A percentile compares a stretch with the other conserved stretches of the same genome.
These are phyloP conservation scores for Amanita jacksonii DNA, from an alignment of 768 basidiomycete genomes.

Conservation along the genomic window DNA sequence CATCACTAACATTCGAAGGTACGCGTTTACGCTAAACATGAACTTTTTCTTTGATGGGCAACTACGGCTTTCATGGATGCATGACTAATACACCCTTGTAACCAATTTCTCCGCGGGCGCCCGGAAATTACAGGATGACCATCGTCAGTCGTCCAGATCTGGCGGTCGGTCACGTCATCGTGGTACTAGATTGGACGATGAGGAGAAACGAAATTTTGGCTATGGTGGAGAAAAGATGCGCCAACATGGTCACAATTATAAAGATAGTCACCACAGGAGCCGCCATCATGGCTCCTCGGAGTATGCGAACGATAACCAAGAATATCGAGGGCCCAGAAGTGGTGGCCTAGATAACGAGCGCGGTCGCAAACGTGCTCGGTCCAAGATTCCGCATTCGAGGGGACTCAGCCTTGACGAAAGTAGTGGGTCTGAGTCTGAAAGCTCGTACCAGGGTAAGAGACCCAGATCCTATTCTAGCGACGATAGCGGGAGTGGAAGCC, in stretches of 20 bases:
- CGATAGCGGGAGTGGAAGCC: neutral
- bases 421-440: neutral
- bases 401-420: conserved; percentile 1
- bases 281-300: neutral
- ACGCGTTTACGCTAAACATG: conserved; percentile 3
- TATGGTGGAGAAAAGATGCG: neutral
- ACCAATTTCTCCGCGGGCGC: no score
- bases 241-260: neutral
- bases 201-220: neutral
- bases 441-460: neutral
- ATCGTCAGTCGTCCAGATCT: neutral
- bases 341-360: neutral
- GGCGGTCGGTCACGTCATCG: neutral
- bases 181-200: neutral
- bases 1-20: conserved; percentile 11
- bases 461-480: conserved; percentile 5
- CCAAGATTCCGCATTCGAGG: neutral
- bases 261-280: neutral
- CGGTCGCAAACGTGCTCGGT: conserved; percentile 3
- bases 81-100: neutral
- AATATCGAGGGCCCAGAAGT: neutral
- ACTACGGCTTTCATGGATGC: conserved; percentile 1
- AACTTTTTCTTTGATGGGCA: neutral
- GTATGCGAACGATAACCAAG: neutral
- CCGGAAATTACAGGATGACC: neutral